A percentile compares a stretch with the other conserved stretches of the same genome.
Conservation (phyloP, 495 filamentous ascomycete genomes). For the Podospora anserina region DNA sequence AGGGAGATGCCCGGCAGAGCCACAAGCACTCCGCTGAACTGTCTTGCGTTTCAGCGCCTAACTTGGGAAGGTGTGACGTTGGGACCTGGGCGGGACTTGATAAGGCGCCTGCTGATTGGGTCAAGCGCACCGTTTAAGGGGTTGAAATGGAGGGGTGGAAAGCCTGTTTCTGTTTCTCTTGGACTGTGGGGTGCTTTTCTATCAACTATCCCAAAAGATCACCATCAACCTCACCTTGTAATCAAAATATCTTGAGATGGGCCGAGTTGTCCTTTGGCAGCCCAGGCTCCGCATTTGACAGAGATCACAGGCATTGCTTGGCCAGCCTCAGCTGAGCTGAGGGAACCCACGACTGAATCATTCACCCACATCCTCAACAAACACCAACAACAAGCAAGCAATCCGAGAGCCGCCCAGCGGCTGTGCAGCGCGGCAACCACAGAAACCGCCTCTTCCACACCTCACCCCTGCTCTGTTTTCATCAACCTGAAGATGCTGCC, state of each 20-base stretch:
- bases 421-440: conserved; percentile 22
- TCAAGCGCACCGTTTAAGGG: conserved; percentile 20
- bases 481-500: not conserved
- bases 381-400: not conserved
- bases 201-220: not conserved
- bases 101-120: conserved; percentile 25
- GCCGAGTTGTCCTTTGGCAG: not conserved
- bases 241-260: not conserved
- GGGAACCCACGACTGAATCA: not conserved
- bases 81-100: not conserved
- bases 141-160: conserved; percentile 14
- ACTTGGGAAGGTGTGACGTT: conserved; percentile 25
- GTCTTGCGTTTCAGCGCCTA: conserved; percentile 29
- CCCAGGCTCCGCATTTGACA: not conserved
- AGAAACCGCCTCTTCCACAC: conserved; percentile 14
- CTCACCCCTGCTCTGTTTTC: not conserved
- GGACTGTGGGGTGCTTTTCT: not conserved
- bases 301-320: not conserved
- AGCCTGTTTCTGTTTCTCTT: conserved; percentile 14
- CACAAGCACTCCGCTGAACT: not conserved
- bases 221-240: not conserved
- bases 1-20: conserved; percentile 26
- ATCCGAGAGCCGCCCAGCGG: conserved; percentile 4
- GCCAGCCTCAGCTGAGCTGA: not conserved
- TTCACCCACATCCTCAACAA: not conserved